Evolutionary conservation across 2,329 filamentous ascomycete genomes (phyloP).

Genomic region (Colletotrichum tanaceti): DNA sequence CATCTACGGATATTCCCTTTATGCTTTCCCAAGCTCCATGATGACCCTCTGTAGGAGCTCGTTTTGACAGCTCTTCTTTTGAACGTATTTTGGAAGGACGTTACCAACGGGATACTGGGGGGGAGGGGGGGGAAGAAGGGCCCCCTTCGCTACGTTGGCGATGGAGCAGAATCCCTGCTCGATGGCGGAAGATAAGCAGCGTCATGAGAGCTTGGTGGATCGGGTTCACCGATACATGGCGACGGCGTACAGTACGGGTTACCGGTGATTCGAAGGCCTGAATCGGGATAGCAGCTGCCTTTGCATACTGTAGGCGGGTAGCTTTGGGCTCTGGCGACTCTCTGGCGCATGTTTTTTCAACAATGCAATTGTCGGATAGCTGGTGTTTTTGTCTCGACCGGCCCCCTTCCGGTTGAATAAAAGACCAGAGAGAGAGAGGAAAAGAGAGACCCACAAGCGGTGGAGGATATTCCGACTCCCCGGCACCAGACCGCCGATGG

Average conservation of each 20-base stretch:
- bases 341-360: background rate
- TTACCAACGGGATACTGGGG: too few relatives aligned
- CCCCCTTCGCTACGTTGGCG: background rate
- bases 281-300: background rate
- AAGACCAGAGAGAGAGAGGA: background rate
- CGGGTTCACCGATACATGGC: background rate
- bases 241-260: background rate
- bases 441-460: background rate
- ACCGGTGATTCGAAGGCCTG: background rate
- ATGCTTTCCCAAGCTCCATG: too few relatives aligned
- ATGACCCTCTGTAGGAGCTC: too few relatives aligned
- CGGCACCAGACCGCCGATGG: conserved; percentile 22
- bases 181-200: background rate
- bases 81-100: too few relatives aligned
- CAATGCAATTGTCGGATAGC: background rate
- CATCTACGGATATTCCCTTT: too few relatives aligned
- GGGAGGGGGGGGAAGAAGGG: too few relatives aligned
- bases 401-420: background rate
- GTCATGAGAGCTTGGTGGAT: background rate
- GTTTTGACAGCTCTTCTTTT: too few relatives aligned
- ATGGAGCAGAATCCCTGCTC: background rate
- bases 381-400: background rate
- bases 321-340: background rate
- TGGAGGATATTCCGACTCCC: conserved; percentile 19
- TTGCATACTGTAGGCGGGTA: background rate